phyloP scores from a whole-genome alignment of 2,329 filamentous ascomycete genomes.

The Cercospora sp. region DNA sequence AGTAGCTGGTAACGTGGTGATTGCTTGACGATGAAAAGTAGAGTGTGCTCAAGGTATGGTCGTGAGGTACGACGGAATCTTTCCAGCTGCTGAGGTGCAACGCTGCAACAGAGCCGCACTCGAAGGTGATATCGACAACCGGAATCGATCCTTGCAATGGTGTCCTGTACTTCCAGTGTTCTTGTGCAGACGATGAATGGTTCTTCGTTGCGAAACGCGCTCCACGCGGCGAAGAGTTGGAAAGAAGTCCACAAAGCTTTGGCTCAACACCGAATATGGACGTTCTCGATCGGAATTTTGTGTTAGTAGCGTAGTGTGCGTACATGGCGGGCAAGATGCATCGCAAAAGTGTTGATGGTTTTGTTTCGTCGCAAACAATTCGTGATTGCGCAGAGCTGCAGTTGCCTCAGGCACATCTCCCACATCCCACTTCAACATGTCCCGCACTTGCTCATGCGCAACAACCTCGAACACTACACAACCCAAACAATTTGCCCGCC shows the following conservation, averaged over 20 bases:
- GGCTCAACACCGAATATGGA: too few relatives aligned
- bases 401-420: neutral
- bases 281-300: too few relatives aligned
- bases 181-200: neutral
- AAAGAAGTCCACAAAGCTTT: too few relatives aligned
- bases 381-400: too few relatives aligned
- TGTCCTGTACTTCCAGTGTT: neutral
- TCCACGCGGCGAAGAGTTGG: too few relatives aligned
- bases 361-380: too few relatives aligned
- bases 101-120: neutral
- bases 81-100: neutral
- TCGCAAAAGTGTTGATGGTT: too few relatives aligned
- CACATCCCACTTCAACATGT: neutral
- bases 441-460: neutral
- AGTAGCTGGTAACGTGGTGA: neutral
- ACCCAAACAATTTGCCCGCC: neutral
- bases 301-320: too few relatives aligned
- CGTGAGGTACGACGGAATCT: neutral
- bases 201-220: too few relatives aligned
- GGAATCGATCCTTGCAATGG: neutral
- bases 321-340: too few relatives aligned
- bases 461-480: neutral
- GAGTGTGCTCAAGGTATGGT: neutral
- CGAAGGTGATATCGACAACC: neutral
- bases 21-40: neutral